Evolutionary conservation across 2,329 filamentous ascomycete species (phyloP).

Genomic region (Colletotrichum higginsianum): DNA sequence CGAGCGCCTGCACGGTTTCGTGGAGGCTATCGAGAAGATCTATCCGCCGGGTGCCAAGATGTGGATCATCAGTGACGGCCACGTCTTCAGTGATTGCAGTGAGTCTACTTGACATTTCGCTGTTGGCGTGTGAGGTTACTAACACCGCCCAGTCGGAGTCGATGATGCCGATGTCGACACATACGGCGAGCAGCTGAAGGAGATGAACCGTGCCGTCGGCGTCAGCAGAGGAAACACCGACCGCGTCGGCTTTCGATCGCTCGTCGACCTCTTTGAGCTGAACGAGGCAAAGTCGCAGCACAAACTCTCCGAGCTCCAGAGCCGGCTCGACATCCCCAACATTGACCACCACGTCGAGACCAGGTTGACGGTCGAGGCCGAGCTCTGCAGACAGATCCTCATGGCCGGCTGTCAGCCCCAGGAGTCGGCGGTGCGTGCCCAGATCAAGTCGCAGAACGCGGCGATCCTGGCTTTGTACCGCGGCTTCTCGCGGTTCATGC

Average conservation of each 20-base stretch:
- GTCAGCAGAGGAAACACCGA: slow-evolving; percentile 44
- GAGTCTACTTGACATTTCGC: slow-evolving; percentile 19
- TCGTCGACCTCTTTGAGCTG: slow-evolving; percentile 52
- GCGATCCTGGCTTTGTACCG: slow-evolving; percentile 67
- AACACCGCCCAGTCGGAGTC: slow-evolving; percentile 53
- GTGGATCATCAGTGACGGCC: slow-evolving; percentile 58
- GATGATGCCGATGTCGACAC: slow-evolving; percentile 58
- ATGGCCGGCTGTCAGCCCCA: slow-evolving; percentile 54
- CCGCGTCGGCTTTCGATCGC: slow-evolving; percentile 49
- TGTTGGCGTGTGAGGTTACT: neutral
- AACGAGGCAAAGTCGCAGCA: slow-evolving; percentile 51
- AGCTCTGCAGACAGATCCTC: slow-evolving; percentile 52
- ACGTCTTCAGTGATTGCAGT: slow-evolving; percentile 60
- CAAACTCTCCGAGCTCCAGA: slow-evolving; percentile 25
- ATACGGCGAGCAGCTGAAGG: slow-evolving; percentile 55
- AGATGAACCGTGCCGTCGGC: slow-evolving; percentile 53
- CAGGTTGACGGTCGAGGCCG: slow-evolving; percentile 47
- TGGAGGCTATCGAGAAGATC: slow-evolving; percentile 48
- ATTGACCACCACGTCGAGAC: slow-evolving; percentile 52
- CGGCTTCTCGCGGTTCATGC: slow-evolving; percentile 73
- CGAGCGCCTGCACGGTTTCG: slow-evolving; percentile 49
- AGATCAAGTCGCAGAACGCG: slow-evolving; percentile 50
- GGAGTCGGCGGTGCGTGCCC: slow-evolving; percentile 46
- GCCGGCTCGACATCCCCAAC: slow-evolving; percentile 49
- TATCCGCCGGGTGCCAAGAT: slow-evolving; percentile 53